A percentile compares a stretch with the other conserved stretches of the same genome.
Evolutionary conservation across 352 stramenopile genomes (phyloP).

Genomic region (Phytophthora idaei): DNA sequence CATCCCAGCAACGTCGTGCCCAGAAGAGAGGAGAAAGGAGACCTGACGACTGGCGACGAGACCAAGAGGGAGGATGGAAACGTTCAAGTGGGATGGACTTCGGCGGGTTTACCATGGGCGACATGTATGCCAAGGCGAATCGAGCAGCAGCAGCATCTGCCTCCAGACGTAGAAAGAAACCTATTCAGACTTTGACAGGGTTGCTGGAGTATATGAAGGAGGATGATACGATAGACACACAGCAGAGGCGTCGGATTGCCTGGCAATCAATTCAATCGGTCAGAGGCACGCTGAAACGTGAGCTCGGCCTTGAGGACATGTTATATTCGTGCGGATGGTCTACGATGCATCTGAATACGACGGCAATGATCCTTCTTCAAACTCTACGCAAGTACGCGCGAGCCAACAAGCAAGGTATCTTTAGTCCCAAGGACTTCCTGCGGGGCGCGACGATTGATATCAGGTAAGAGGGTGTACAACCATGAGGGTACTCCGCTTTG

Average conservation of each 20-base stretch:
- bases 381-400: slow-evolving; percentile 55
- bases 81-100: slow-evolving; percentile 57
- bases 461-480: slow-evolving; percentile 26
- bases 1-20: neutral
- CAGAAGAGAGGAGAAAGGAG: slow-evolving; percentile 12
- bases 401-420: slow-evolving; percentile 44
- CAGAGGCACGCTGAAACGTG: slow-evolving; percentile 49
- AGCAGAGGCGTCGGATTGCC: slow-evolving; percentile 49
- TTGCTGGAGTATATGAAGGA: slow-evolving; percentile 51
- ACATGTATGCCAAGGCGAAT: slow-evolving; percentile 45
- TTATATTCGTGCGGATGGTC: slow-evolving; percentile 63
- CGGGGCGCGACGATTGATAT: slow-evolving; percentile 45
- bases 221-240: slow-evolving; percentile 37
- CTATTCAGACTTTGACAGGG: slow-evolving; percentile 43
- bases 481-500: neutral
- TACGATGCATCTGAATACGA: slow-evolving; percentile 64
- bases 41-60: slow-evolving; percentile 16
- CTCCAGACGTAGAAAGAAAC: slow-evolving; percentile 34
- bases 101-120: slow-evolving; percentile 46
- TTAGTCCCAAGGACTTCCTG: slow-evolving; percentile 45
- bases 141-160: slow-evolving; percentile 20
- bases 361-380: slow-evolving; percentile 62
- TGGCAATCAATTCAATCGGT: slow-evolving; percentile 66
- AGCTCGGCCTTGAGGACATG: slow-evolving; percentile 57
- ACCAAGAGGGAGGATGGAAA: slow-evolving; percentile 4